Conservation (phyloP, 768 basidiomycete species). For the Suillus fuscotomentosus region DNA sequence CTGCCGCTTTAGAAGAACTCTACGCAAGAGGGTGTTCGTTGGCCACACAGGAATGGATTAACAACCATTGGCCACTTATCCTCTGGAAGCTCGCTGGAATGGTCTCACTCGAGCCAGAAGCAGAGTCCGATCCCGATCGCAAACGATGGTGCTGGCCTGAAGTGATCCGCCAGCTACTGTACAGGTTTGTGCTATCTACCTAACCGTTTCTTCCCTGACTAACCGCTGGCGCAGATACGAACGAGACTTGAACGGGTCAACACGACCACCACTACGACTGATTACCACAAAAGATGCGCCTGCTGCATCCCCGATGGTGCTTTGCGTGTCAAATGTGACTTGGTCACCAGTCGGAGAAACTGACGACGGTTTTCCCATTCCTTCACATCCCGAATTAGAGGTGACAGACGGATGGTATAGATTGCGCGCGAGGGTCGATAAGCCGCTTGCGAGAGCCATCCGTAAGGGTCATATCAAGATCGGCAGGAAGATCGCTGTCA, state of each 20-base stretch:
- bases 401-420: constrained; percentile 99
- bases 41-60: constrained; percentile 78
- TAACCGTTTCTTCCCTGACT: background rate
- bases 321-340: constrained; percentile 76
- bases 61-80: constrained; percentile 88
- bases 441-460: constrained; percentile 67
- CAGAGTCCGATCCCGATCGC: constrained; percentile 41
- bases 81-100: constrained; percentile 95
- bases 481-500: constrained; percentile 82
- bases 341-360: constrained; percentile 44
- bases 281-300: constrained; percentile 84
- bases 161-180: constrained; percentile 78
- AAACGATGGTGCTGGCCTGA: constrained; percentile 83
- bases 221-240: constrained; percentile 64
- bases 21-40: constrained; percentile 58
- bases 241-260: constrained; percentile 74
- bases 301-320: constrained; percentile 74
- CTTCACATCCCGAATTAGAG: constrained; percentile 65
- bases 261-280: constrained; percentile 77
- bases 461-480: constrained; percentile 62
- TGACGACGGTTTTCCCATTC: constrained; percentile 36
- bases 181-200: constrained; percentile 55
- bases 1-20: constrained; percentile 55
- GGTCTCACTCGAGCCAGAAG: constrained; percentile 68
- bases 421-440: constrained; percentile 74